Evolutionary conservation across 768 basidiomycete genomes (phyloP), one percentile per base, ranked within the genome.

Genomic region (Kwoniella sp.): DNA sequence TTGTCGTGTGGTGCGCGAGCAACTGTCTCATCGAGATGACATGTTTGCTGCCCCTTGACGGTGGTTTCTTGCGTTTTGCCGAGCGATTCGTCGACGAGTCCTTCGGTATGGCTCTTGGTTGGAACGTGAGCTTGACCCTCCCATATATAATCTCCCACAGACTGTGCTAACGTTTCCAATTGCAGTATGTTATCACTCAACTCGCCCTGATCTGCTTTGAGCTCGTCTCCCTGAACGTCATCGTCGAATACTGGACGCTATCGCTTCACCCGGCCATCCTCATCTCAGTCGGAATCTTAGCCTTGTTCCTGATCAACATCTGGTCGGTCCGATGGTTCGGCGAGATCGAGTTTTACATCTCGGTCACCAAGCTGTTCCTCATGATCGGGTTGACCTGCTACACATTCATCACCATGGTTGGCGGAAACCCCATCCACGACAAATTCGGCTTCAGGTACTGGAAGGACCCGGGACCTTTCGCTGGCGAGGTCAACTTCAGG

Each of bases 381-480:
- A 84, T 84, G 22, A 68, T 83, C 53, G 83, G 84, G 26, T 71
- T 87, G 17, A 84, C 86, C 62, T 63, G 77, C n/a, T 87, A 86
- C 73, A 87, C 86, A 1, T 86, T 87, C 63, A 75, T 87, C 47
- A 86, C 85, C 17, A 87, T 87, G 86, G 84, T 86, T 9, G 86
- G 86, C 26, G 86, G 86, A 17, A 87, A 87, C 73, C 87, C 86
- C 1, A 67, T 83, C 29, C 83, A 82, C 52, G 86, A 87, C 62
- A 82, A 70, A 2, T 87, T 85, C 71, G 70, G 70, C 13, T 71
- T 71, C 59, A 58, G 70, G 45, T 73, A 37, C 55, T 71, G 69
- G 69, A 73, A 71, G 61, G 59, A 61, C 31, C 72, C 67, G 22
- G 69, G 69, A 22, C 70, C 63, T 11, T 65, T 71, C 28, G 61